These are phyloP conservation scores for Ceratopteris richardii DNA, from an alignment of 75 land plant species.

Conservation along the genomic window DNA sequence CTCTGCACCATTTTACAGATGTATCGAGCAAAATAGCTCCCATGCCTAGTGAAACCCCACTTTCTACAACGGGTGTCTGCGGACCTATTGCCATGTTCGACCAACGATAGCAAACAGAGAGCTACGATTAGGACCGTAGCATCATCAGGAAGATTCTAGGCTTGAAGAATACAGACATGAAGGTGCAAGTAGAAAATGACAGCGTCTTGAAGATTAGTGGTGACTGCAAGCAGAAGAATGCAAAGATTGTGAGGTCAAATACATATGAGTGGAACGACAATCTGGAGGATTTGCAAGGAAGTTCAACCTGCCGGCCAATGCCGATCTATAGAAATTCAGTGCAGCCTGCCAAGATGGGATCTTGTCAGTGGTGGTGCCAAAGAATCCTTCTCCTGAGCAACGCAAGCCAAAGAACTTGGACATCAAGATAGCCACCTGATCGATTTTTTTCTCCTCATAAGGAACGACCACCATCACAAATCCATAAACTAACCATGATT, in stretches of 20 bases:
- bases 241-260: constrained; percentile 26
- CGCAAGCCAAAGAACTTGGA: constrained; percentile 33
- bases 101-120: not conserved
- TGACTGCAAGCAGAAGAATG: constrained; percentile 39
- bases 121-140: not conserved
- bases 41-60: no score
- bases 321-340: constrained; percentile 25
- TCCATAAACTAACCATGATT: no score
- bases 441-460: no score
- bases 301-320: constrained; percentile 36
- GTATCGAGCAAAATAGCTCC: no score
- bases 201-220: constrained; percentile 37
- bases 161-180: no score
- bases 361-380: constrained; percentile 36
- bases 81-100: not conserved
- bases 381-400: constrained; percentile 40
- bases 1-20: no score
- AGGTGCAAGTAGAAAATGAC: constrained; percentile 47
- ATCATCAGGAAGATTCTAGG: no score
- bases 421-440: constrained; percentile 13
- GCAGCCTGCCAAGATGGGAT: constrained; percentile 42
- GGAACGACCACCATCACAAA: no score
- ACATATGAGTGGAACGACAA: constrained; percentile 34
- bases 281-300: constrained; percentile 36
- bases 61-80: not conserved